Evolutionary conservation across 2,329 filamentous ascomycete species (phyloP).

Genomic region (Lasiodiplodia hormozganensis): DNA sequence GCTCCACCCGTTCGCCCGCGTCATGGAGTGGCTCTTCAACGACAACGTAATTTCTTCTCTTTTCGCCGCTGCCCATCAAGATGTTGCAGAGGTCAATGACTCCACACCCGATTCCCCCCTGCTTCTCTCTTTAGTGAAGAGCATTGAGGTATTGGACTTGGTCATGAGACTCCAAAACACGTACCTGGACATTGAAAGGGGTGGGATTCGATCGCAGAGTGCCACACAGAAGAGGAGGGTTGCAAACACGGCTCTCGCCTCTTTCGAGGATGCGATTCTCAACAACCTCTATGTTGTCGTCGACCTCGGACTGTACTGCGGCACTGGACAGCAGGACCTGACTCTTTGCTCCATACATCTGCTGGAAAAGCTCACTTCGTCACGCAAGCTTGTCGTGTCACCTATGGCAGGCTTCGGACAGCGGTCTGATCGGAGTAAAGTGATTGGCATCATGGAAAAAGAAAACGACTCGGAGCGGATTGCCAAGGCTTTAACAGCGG

Average conservation of each 20-base stretch:
- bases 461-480: conserved; percentile 83
- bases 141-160: conserved; percentile 83
- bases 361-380: conserved; percentile 85
- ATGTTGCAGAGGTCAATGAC: conserved; percentile 73
- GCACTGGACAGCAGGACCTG: conserved; percentile 80
- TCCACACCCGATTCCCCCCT: conserved; percentile 80
- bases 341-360: conserved; percentile 82
- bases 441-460: conserved; percentile 85
- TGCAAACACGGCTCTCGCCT: conserved; percentile 78
- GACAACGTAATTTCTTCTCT: conserved; percentile 82
- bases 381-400: conserved; percentile 77
- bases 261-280: conserved; percentile 89
- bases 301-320: conserved; percentile 85
- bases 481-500: conserved; percentile 71
- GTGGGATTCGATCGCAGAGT: conserved; percentile 52
- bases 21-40: conserved; percentile 99
- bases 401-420: conserved; percentile 68
- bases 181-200: conserved; percentile 76
- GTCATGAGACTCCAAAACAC: conserved; percentile 89
- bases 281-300: conserved; percentile 80
- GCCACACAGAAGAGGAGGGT: conserved; percentile 67
- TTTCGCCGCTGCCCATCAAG: conserved; percentile 80
- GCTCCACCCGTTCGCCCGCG: conserved; percentile 88
- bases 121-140: conserved; percentile 77
- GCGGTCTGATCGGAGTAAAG: conserved; percentile 76